Evolutionary conservation across 2,329 filamentous ascomycete genomes (phyloP), one percentile per base, ranked within the genome.

Genomic region (Exophiala sp.): DNA sequence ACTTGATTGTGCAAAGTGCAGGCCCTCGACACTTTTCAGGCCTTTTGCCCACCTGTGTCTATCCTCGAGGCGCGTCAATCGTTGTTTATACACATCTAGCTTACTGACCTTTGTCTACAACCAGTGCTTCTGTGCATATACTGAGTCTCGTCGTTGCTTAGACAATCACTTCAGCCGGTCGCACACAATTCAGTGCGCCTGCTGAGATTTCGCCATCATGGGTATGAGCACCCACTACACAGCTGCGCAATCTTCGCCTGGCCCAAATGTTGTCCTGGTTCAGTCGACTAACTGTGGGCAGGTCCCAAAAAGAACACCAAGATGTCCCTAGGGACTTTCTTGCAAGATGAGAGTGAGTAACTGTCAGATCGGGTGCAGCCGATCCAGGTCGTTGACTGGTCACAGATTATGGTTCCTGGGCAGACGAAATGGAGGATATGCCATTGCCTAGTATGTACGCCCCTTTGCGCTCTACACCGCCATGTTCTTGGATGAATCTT

Each of bases 241-340:
- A n/a, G 24, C 30, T 21, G 38, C 43, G 27, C 49, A 45, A 37
- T 18, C 34, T 18, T 22, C 5, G 38, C 13, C 38, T 24, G 47
- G 38, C 9, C 18, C 11, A 19, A 13, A 48, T 11, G 22, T 22
- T 14, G 14, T 10, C 14, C 7, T 10, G 30, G 16, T 23, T 40
- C 2, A 14, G 21, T 14, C 14, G 48, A 46, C 55, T 54, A 32
- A 58, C 29, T 10, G 18, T 10, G 8, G 16, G 54, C 66, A 95
- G 90, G 86, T 80, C 91, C 90, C 13, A 94, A 94, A 77, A 86
- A 88, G 77, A 85, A 95, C 74, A 94, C 74, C 79, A 95, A 94
- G 80, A 91, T 98, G 86, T 88, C 87, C 77, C 83, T 97, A 68
- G 88, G 88, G 78, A 87, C 88, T 74, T 98, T 98, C 81, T 81